Percentiles rank a stretch among this genome's conserved stretches.
These are phyloP conservation scores for Peronospora belbahrii DNA, from an alignment of 352 stramenopile species.

Conservation along the genomic window DNA sequence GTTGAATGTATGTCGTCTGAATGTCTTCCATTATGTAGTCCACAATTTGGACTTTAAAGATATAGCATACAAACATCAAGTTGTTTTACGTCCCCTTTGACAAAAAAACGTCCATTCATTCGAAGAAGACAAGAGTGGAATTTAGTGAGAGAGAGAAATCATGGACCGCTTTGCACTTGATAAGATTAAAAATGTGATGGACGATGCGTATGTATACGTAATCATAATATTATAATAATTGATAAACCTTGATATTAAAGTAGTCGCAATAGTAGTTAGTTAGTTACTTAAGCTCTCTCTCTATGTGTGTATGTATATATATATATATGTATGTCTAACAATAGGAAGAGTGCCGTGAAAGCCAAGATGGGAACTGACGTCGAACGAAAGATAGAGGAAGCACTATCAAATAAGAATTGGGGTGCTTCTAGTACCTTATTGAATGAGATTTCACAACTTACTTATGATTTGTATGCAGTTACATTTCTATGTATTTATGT, in stretches of 20 bases:
- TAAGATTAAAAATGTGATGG: conserved; percentile 82
- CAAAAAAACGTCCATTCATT: neutral
- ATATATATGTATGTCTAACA: neutral
- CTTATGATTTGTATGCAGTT: conserved; percentile 93
- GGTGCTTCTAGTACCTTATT: conserved; percentile 95
- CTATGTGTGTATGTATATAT: conserved; percentile 4
- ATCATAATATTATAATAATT: too few relatives aligned
- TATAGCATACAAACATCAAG: conserved; percentile 23
- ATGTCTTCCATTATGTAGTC: neutral
- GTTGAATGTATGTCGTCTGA: conserved; percentile 25
- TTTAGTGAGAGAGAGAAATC: conserved; percentile 5
- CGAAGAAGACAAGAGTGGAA: neutral
- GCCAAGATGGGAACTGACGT: conserved; percentile 83
- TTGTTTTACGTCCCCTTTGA: conserved; percentile 9
- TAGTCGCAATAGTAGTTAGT: too few relatives aligned
- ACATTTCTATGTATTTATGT: too few relatives aligned
- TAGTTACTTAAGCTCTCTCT: too few relatives aligned
- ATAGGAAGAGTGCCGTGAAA: conserved; percentile 80
- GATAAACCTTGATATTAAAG: too few relatives aligned
- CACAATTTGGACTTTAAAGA: conserved; percentile 1
- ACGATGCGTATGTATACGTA: conserved; percentile 74
- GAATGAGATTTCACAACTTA: conserved; percentile 97
- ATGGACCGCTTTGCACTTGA: conserved; percentile 85
- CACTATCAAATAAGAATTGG: conserved; percentile 99
- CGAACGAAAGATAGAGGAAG: conserved; percentile 88